These are phyloP conservation scores for Prillingera fragicola DNA, from an alignment of 1,284 basidiomycete genomes.

Conservation along the genomic window DNA sequence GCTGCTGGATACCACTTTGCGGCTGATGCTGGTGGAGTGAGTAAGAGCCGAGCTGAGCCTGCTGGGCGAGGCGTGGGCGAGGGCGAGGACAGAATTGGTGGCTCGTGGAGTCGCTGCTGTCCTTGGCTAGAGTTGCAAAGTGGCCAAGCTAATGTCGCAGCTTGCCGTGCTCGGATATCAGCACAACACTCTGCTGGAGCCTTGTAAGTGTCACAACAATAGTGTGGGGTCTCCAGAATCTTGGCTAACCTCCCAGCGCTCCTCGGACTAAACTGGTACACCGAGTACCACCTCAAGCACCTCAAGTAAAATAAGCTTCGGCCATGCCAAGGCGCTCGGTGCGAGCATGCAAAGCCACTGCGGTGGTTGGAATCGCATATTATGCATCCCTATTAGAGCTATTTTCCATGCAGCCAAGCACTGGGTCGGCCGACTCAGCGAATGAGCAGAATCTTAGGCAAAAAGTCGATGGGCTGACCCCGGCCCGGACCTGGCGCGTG, in stretches of 20 bases:
- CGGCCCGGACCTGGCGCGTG: no score
- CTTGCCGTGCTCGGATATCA: constrained; percentile 49
- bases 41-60: constrained; percentile 2
- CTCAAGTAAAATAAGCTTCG: no score
- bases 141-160: constrained; percentile 16
- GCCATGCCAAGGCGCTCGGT: no score
- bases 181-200: constrained; percentile 47
- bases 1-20: constrained; percentile 47
- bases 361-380: no score
- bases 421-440: no score
- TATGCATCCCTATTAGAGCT: no score
- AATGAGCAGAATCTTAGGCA: no score
- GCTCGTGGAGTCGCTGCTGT: not conserved
- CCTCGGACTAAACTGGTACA: constrained; percentile 48
- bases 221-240: not conserved
- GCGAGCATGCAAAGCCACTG: no score
- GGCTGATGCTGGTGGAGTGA: constrained; percentile 45
- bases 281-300: constrained; percentile 34
- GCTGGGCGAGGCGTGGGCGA: not conserved
- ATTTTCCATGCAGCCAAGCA: no score
- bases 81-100: not conserved
- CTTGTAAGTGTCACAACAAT: constrained; percentile 33
- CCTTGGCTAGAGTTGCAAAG: not conserved
- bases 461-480: no score
- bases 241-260: constrained; percentile 31